Evolutionary conservation across 176 grass and related monocot species (phyloP).

Genomic region (Triticum turgidum): DNA sequence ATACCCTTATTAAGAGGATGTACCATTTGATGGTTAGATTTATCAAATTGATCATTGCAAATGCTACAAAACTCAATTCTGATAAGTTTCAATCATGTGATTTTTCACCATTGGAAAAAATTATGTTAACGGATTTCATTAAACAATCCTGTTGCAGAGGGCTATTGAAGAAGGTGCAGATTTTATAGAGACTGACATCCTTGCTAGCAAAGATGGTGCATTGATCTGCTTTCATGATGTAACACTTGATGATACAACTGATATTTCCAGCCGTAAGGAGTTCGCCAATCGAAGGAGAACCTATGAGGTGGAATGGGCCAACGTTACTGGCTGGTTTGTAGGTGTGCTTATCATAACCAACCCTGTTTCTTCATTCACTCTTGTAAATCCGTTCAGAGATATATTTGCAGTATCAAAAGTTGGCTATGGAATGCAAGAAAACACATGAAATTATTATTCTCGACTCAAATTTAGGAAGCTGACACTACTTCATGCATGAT

Average conservation of each 20-base stretch:
- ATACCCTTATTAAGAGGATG: neutral
- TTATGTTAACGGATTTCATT: neutral
- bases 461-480: conserved; percentile 12
- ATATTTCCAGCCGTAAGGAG: conserved; percentile 56
- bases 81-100: neutral
- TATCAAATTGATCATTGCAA: neutral
- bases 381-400: conserved; percentile 19
- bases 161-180: conserved; percentile 93
- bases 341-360: conserved; percentile 42
- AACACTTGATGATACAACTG: conserved; percentile 78
- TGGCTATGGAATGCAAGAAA: neutral
- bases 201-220: conserved; percentile 81
- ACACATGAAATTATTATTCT: neutral
- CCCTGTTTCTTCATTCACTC: neutral
- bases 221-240: conserved; percentile 98
- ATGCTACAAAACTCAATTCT: conserved; percentile 6
- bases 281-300: conserved; percentile 83
- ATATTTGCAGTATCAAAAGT: conserved; percentile 5
- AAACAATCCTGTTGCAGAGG: conserved; percentile 48
- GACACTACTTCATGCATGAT: neutral
- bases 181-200: conserved; percentile 97
- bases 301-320: conserved; percentile 79
- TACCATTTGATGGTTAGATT: neutral
- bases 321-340: conserved; percentile 87
- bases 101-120: conserved; percentile 10